Evolutionary conservation across 2,329 filamentous ascomycete genomes (phyloP).

Genomic region (Pseudogymnoascus sp.): DNA sequence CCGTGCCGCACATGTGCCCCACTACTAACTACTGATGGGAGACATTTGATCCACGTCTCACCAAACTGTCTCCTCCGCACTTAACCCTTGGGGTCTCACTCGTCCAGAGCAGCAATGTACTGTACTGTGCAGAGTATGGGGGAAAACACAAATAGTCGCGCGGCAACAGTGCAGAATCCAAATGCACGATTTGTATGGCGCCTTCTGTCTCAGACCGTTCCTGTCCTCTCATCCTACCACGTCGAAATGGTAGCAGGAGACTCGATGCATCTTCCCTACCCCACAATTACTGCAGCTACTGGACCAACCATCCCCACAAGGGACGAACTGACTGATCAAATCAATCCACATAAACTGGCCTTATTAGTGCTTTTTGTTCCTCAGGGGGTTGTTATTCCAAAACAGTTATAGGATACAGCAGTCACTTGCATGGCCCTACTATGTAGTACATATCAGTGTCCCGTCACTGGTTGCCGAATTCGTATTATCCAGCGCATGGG

Average conservation of each 20-base stretch:
- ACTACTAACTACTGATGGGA: background rate
- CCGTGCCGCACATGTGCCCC: conserved; percentile 5
- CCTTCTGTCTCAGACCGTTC: background rate
- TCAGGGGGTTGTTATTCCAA: background rate
- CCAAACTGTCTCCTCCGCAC: background rate
- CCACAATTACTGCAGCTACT: conserved; percentile 3
- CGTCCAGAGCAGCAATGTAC: background rate
- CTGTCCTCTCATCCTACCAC: background rate
- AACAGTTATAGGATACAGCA: background rate
- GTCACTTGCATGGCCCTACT: background rate
- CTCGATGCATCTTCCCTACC: background rate
- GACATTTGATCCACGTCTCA: conserved; percentile 3
- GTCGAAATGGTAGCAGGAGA: background rate
- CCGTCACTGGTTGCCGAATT: background rate
- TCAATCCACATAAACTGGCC: background rate
- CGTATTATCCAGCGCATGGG: conserved; percentile 1
- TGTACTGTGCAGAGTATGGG: background rate
- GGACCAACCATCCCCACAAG: background rate
- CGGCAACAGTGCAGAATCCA: conserved; percentile 5
- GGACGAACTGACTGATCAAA: background rate
- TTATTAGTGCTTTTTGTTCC: background rate
- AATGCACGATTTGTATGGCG: background rate
- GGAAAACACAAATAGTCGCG: background rate
- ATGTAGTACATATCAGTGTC: background rate
- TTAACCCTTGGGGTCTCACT: conserved; percentile 7